A percentile compares a stretch with the other conserved stretches of the same genome.
Evolutionary conservation across 2,329 filamentous ascomycete species (phyloP).

Genomic region (Colletotrichum australisinense): DNA sequence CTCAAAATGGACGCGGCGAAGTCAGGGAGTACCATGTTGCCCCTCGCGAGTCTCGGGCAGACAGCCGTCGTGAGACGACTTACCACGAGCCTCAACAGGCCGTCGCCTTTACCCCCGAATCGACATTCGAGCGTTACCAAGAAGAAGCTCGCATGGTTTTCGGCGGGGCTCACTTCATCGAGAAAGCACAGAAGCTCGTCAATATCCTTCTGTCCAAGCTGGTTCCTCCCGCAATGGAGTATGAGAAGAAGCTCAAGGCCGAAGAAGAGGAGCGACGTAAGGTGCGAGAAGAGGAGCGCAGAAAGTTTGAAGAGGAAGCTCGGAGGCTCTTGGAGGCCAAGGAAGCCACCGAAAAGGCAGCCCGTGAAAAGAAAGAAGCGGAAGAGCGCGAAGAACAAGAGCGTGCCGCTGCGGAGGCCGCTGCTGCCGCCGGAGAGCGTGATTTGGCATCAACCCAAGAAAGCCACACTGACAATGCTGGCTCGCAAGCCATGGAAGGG

Average conservation of each 20-base stretch:
- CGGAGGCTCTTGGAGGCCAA: constrained; percentile 75
- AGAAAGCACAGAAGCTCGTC: constrained; percentile 76
- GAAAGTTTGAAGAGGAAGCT: constrained; percentile 73
- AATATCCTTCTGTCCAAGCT: constrained; percentile 78
- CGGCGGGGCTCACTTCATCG: constrained; percentile 68
- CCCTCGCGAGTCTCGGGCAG: constrained; percentile 56
- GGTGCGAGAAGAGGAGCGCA: constrained; percentile 68
- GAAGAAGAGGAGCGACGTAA: constrained; percentile 62
- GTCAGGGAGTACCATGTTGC: constrained; percentile 63
- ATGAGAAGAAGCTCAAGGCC: constrained; percentile 77
- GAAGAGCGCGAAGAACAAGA: constrained; percentile 74
- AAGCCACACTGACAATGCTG: constrained; percentile 41
- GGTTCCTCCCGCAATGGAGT: constrained; percentile 85
- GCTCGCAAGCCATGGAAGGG: constrained; percentile 78
- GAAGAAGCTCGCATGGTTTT: constrained; percentile 93
- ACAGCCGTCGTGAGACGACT: constrained; percentile 59
- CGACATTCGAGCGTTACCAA: constrained; percentile 83
- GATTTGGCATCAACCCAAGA: constrained; percentile 43
- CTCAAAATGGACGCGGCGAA: constrained; percentile 59
- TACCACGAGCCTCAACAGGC: constrained; percentile 77
- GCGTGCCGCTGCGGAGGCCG: constrained; percentile 70
- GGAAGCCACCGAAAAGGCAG: constrained; percentile 76
- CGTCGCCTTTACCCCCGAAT: constrained; percentile 77
- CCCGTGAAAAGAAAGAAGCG: constrained; percentile 75
- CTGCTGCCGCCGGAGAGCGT: constrained; percentile 50